Percentiles rank a stretch among this genome's conserved stretches.
Conservation (phyloP, 106 monocot species). For the Phalaenopsis equestris region DNA sequence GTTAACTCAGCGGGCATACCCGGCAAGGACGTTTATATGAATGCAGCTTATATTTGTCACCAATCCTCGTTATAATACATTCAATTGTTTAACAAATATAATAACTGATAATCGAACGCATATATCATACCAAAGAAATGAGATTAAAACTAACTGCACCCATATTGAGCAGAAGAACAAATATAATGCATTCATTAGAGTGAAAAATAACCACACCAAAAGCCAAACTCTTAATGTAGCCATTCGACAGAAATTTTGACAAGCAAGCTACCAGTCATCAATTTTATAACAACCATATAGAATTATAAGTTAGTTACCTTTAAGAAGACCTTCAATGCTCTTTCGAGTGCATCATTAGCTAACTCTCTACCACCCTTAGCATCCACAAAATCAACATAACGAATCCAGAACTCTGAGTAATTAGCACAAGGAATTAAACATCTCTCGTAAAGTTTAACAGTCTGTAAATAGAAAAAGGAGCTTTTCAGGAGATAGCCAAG, state of each 20-base stretch:
- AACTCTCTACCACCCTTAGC: conserved; percentile 78
- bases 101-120: not conserved
- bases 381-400: conserved; percentile 81
- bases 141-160: not conserved
- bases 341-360: conserved; percentile 50
- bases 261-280: not conserved
- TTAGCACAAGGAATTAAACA: conserved; percentile 99
- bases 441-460: conserved; percentile 96
- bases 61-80: not conserved
- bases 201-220: not conserved
- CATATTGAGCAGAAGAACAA: not conserved
- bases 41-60: not conserved
- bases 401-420: conserved; percentile 97
- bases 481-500: conserved; percentile 16
- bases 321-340: conserved; percentile 47
- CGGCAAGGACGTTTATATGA: not conserved
- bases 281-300: conserved; percentile 1
- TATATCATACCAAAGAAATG: not conserved
- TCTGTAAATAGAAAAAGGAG: conserved; percentile 44
- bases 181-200: not conserved
- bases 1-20: not conserved
- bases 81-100: not conserved
- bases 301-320: conserved; percentile 51
- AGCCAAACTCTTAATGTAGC: not conserved
- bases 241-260: not conserved